Evolutionary conservation across 2,329 filamentous ascomycete genomes (phyloP).

Genomic region (Fusarium mangiferae): DNA sequence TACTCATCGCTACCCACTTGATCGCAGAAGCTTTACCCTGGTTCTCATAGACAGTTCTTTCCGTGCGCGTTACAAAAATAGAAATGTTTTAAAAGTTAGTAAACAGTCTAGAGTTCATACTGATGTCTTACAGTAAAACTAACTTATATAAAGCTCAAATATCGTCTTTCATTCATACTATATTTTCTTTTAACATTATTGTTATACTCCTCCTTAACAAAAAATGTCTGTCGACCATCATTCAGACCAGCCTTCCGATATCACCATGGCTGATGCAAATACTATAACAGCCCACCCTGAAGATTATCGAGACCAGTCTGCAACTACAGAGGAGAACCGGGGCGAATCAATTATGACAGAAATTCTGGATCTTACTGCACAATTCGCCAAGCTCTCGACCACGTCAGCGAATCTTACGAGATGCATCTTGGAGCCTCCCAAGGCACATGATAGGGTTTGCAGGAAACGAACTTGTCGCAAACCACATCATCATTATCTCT

Average conservation of each 20-base stretch:
- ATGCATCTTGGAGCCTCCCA: fast-evolving
- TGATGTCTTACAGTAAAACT: neutral
- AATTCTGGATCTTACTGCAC: fast-evolving
- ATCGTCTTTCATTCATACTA: neutral
- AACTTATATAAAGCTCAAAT: neutral
- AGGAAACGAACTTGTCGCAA: neutral
- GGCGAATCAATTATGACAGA: fast-evolving
- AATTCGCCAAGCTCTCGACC: neutral
- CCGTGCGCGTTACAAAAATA: neutral
- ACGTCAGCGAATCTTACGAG: neutral
- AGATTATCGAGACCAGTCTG: fast-evolving
- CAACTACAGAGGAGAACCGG: neutral
- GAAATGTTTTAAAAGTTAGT: neutral
- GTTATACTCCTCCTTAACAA: too few species aligned
- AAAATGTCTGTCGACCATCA: neutral
- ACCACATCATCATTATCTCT: neutral
- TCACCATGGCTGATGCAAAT: neutral
- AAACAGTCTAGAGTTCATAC: neutral
- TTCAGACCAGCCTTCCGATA: neutral
- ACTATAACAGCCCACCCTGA: neutral
- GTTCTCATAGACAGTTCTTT: neutral
- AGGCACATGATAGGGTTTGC: fast-evolving
- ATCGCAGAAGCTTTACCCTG: neutral
- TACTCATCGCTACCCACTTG: too few species aligned
- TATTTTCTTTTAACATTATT: too few species aligned